phyloP scores from a whole-genome alignment of 2,329 filamentous ascomycete genomes.

The Pseudogymnoascus sp. region DNA sequence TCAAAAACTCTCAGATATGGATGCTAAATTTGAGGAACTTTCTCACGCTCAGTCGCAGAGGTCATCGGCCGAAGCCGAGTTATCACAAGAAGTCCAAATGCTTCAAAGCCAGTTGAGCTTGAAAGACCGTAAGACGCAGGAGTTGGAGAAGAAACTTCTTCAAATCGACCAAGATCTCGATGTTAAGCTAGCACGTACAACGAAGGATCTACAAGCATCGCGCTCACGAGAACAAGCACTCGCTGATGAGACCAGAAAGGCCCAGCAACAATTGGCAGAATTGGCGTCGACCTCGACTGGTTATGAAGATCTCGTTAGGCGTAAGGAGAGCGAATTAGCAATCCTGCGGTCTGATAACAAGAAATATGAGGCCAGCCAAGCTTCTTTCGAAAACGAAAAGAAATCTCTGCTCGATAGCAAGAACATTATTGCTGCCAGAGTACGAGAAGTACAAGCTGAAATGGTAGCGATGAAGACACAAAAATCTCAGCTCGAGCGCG shows the following conservation, averaged over 20 bases:
- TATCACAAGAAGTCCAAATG: constrained; percentile 82
- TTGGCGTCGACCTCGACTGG: constrained; percentile 87
- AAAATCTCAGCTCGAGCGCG: constrained; percentile 75
- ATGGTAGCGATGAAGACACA: constrained; percentile 80
- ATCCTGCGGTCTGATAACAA: constrained; percentile 79
- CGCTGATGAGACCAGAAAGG: constrained; percentile 69
- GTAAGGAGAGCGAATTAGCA: constrained; percentile 88
- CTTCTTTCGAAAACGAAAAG: constrained; percentile 71
- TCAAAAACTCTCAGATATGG: constrained; percentile 59
- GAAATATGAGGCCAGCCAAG: constrained; percentile 73
- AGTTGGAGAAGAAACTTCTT: constrained; percentile 76
- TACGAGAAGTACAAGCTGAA: constrained; percentile 82
- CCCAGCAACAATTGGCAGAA: constrained; percentile 78
- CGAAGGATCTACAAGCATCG: constrained; percentile 70
- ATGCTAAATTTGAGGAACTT: constrained; percentile 63
- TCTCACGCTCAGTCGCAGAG: constrained; percentile 64
- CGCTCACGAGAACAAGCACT: constrained; percentile 72
- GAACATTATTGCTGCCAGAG: constrained; percentile 65
- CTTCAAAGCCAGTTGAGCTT: constrained; percentile 81
- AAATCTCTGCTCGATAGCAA: constrained; percentile 65
- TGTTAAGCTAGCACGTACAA: constrained; percentile 68
- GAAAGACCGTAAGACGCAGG: constrained; percentile 83
- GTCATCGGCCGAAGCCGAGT: constrained; percentile 65
- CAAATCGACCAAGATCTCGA: constrained; percentile 85
- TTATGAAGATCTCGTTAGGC: constrained; percentile 87